Conservation (phyloP, 2,329 filamentous ascomycete genomes). For the Aspergillus neotritici region DNA sequence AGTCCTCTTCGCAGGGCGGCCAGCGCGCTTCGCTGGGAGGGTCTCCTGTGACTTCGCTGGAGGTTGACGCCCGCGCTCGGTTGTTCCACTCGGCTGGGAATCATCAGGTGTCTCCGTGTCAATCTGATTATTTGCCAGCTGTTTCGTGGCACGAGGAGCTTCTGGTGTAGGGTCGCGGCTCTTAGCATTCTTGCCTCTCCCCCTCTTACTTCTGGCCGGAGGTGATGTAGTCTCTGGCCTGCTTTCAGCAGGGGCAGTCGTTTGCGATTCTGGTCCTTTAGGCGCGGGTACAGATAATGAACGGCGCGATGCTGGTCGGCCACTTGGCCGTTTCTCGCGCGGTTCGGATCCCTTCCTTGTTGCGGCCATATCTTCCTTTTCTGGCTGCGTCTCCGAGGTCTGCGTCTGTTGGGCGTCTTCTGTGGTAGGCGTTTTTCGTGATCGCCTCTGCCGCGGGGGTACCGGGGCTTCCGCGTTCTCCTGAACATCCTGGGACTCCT, state of each 20-base stretch:
- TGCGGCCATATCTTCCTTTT: too few species aligned
- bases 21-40: constrained; percentile 12
- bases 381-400: too few species aligned
- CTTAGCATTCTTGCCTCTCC: constrained; percentile 9
- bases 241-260: background rate
- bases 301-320: too few species aligned
- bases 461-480: too few species aligned
- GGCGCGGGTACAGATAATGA: too few species aligned
- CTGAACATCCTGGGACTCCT: too few species aligned
- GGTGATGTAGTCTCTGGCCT: constrained; percentile 1
- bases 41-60: constrained; percentile 8
- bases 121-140: background rate
- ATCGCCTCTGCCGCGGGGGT: too few species aligned
- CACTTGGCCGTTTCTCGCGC: too few species aligned
- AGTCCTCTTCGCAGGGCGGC: constrained; percentile 9
- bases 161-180: constrained; percentile 1
- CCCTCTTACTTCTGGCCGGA: constrained; percentile 1
- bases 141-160: background rate
- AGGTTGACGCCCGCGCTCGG: background rate
- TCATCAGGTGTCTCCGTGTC: constrained; percentile 1
- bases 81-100: background rate
- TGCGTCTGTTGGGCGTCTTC: too few species aligned
- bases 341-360: too few species aligned
- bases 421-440: too few species aligned
- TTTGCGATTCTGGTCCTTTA: background rate